phyloP scores from a whole-genome alignment of 1,284 basidiomycete species.

The Cystobasidium slooffiae region DNA sequence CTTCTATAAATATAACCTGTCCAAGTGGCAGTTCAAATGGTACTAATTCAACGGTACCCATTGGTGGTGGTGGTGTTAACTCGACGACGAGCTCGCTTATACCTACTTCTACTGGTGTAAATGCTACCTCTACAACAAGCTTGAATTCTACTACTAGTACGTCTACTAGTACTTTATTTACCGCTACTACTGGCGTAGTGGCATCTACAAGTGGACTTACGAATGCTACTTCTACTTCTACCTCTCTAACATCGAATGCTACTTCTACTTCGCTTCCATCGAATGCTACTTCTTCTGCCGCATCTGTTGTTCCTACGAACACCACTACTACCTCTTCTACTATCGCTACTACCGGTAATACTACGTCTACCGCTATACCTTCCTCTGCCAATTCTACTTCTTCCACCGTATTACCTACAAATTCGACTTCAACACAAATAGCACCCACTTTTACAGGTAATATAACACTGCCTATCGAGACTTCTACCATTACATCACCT shows the following conservation, averaged over 20 bases:
- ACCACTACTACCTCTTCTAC: neutral
- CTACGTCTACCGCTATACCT: too few relatives aligned
- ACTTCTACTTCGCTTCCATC: neutral
- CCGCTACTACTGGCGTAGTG: neutral
- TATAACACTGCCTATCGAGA: slow-evolving; percentile 28
- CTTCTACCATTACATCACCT: slow-evolving; percentile 15
- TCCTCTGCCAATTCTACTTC: neutral
- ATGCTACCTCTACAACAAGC: slow-evolving; percentile 27
- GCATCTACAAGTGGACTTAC: neutral
- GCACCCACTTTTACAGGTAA: slow-evolving; percentile 24
- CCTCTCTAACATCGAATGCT: neutral
- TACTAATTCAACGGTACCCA: slow-evolving; percentile 4
- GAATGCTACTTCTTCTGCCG: neutral
- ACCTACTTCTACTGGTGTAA: slow-evolving; percentile 20
- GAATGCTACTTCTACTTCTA: slow-evolving; percentile 22
- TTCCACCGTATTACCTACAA: neutral
- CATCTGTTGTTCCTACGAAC: neutral
- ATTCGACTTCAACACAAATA: neutral
- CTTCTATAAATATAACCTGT: slow-evolving; percentile 30
- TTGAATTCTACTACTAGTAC: slow-evolving; percentile 8
- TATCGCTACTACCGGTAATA: neutral
- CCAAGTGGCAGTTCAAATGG: neutral
- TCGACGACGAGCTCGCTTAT: slow-evolving; percentile 4
- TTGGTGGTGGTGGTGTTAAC: too few relatives aligned
- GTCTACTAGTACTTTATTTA: neutral